Evolutionary conservation across 2,329 filamentous ascomycete species (phyloP), one percentile per base, ranked within the genome.

Genomic region (Stenocarpella maydis): DNA sequence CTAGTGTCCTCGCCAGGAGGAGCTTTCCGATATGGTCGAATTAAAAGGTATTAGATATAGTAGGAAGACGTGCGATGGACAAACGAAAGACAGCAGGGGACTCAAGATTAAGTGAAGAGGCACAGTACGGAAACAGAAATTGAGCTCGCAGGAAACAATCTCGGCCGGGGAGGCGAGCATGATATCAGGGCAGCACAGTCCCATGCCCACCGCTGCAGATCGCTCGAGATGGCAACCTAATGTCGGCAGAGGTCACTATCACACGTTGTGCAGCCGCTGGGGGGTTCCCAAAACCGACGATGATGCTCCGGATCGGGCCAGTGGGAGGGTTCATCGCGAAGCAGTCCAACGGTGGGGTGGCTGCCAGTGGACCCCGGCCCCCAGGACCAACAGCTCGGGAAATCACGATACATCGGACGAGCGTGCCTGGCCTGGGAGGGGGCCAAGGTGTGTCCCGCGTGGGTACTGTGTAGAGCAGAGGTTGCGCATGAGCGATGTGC

Each of bases 241-340:
- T 69, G 63, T 49, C 69, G 63, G 67, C 67, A 67, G 49, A 63
- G 31, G 55, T 71, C 69, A 71, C 69, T 69, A 71, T 71, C 69
- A 71, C 69, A 71, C 69, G 28, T 15, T 52, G 60, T 54, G 67
- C 67, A 71, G 67, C 67, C 63, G 69, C 69, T 68, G 63, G 60
- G 8, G 39, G 19, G 54, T 9, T n/a, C n/a, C 67, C 67, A 55
- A 55, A n/a, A 12, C 43, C 26, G n/a, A 65, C 49, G 49, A 41
- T 55, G 31, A 60, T 52, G 53, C 47, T 34, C 31, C 37, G 24
- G 2, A 7, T 31, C 52, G 31, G n/a, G 55, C 67, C 67, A 69
- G 55, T 69, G 60, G 65, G 52, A 52, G 61, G 15, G 34, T 61
- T 41, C 7, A 28, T 49, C 53, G 21, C 50, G 50, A 66, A 43